Base-by-base conservation (phyloP, 257 asterid genomes). In the Knoxia roxburghii region DNA sequence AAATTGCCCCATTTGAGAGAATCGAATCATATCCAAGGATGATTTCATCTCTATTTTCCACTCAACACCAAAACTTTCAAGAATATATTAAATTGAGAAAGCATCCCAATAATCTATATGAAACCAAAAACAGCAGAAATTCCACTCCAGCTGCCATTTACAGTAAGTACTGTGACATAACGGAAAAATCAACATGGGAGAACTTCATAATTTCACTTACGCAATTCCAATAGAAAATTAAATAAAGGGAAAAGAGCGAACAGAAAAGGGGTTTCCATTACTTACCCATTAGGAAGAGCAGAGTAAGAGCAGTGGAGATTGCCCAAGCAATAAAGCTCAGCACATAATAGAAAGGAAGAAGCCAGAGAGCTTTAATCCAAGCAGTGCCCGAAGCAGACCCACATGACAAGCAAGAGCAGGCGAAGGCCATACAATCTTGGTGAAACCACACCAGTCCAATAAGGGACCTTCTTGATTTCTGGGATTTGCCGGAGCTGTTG, bases 271-370 rank as follows among this genome's bases (percentile, higher is more conserved):
- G 43, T 1, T 45, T 6, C 27, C 12, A 13, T 37, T 2, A 15
- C 27, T 46, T 56, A 72, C 77, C 77, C 45, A 57, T 66, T 27
- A 46, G 61, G 35, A 72, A 72, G 63, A 58, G 12, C 2, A 65
- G 21, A 11, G 68, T 66, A 43, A 72, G 45, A 57, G 63, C 53
- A 53, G 65, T 15, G 15, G 56, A 66, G 41, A 67, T 21, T 65
- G 72, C 58, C 12, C 23, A 8, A 35, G 68, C 61, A 39, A 66
- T 58, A 50, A 65, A 48, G 48, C 72, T 72, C 37, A 65, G 62
- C 2, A 58, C 15, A 9, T 27, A 27, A 39, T 15, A 60, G 35
- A 37, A 35, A 65, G 29, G 51, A 69, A 54, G n/a, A 8, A 24
- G 3, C 37, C 67, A 51, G 8, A n/a, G 10, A 43, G 32, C 56